A percentile compares a stretch with the other conserved stretches of the same genome.
Conservation (phyloP, 1,284 basidiomycete genomes). For the Microbotryum lychnidis-dioicae region DNA sequence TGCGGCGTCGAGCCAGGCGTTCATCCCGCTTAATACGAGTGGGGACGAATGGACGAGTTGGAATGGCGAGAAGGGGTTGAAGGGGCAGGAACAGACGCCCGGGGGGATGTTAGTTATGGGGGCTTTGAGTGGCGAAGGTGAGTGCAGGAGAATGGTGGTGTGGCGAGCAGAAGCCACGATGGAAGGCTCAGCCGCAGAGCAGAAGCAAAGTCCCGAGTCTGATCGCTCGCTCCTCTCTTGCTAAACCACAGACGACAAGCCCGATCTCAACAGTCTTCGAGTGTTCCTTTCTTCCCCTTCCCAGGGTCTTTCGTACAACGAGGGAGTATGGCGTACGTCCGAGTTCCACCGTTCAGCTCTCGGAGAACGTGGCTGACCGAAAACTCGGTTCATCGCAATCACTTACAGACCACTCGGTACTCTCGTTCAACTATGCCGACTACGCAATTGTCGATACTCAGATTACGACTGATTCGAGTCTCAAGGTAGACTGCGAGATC, state of each 20-base stretch:
- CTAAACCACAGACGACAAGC: not conserved
- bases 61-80: not conserved
- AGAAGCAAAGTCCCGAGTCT: not conserved
- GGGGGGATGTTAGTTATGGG: slow-evolving; percentile 7
- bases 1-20: slow-evolving; percentile 6
- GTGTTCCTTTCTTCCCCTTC: slow-evolving; percentile 1
- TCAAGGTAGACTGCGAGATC: slow-evolving; percentile 3
- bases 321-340: slow-evolving; percentile 7
- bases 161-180: not conserved
- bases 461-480: slow-evolving; percentile 1
- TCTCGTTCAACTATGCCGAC: not conserved
- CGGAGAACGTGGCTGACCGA: no score
- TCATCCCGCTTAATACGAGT: slow-evolving; percentile 3
- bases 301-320: slow-evolving; percentile 6
- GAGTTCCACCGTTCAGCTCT: no score
- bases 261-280: not conserved
- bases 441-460: slow-evolving; percentile 8
- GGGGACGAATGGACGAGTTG: not conserved
- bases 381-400: no score
- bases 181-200: not conserved
- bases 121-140: not conserved
- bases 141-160: not conserved
- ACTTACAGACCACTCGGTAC: slow-evolving; percentile 7
- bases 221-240: not conserved
- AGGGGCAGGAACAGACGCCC: not conserved